Conservation (phyloP, 768 basidiomycete genomes). For the Cubamyces lactineus region DNA sequence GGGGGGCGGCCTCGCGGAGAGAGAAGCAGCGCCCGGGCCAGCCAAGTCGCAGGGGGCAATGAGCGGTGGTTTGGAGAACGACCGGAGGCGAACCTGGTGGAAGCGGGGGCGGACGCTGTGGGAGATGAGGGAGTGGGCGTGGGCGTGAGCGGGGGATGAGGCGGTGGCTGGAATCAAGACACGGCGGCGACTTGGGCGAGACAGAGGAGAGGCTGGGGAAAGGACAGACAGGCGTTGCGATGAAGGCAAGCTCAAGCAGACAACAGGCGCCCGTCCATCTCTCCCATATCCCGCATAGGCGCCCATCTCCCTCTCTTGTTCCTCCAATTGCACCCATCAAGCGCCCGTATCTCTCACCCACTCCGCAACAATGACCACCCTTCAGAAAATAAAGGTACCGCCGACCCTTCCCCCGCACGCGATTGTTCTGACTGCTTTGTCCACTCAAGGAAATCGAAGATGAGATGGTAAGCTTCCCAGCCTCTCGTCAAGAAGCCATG, state of each 20-base stretch:
- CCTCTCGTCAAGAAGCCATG: conserved; percentile 19
- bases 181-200: neutral
- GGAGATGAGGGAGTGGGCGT: neutral
- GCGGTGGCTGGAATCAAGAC: conserved; percentile 3
- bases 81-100: conserved; percentile 28
- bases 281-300: conserved; percentile 5
- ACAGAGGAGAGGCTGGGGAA: neutral
- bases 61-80: conserved; percentile 26
- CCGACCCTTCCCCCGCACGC: neutral
- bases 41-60: conserved; percentile 28
- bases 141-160: conserved; percentile 5
- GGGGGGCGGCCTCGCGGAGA: conserved; percentile 25
- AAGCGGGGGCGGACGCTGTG: conserved; percentile 11
- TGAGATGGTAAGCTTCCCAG: conserved; percentile 77
- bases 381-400: conserved; percentile 85
- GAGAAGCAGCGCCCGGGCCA: conserved; percentile 29
- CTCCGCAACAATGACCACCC: conserved; percentile 69
- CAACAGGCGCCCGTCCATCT: neutral
- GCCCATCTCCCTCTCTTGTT: neutral
- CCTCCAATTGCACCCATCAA: neutral
- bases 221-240: neutral
- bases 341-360: conserved; percentile 12
- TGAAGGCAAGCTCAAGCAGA: conserved; percentile 21
- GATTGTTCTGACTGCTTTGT: conserved; percentile 9
- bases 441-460: conserved; percentile 82